Conservation (phyloP, 169 alveolate species). For the Perkinsus chesapeaki region DNA sequence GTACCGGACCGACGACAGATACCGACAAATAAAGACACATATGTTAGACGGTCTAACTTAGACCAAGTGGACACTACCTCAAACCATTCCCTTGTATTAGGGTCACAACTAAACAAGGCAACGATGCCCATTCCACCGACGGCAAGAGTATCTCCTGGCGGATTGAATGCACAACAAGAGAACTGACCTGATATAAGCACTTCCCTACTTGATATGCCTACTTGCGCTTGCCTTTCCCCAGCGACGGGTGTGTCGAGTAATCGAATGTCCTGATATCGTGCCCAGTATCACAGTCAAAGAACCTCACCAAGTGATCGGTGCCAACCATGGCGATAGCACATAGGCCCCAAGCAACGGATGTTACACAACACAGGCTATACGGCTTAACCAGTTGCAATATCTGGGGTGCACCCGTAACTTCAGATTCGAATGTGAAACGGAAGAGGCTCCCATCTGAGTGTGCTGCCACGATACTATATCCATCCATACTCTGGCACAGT, state of each 20-base stretch:
- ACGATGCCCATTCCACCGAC: not conserved
- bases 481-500: constrained; percentile 67
- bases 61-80: not conserved
- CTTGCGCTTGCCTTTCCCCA: not conserved
- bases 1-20: not conserved
- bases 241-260: not conserved
- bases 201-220: not conserved
- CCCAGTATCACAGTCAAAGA: not conserved
- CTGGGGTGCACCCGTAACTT: not conserved
- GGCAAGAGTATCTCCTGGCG: not conserved
- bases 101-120: not conserved
- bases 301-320: not conserved
- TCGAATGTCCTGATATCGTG: not conserved
- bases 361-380: not conserved
- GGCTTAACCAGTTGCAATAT: not conserved
- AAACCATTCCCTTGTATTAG: not conserved
- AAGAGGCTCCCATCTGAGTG: constrained; percentile 76
- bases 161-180: not conserved
- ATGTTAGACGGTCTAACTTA: not conserved
- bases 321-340: not conserved
- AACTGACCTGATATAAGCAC: not conserved
- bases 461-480: constrained; percentile 72
- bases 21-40: not conserved
- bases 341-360: not conserved
- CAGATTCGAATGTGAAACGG: constrained; percentile 67